Base-by-base conservation (phyloP, 2,329 filamentous ascomycete genomes). In the Cladosporium phlei region DNA sequence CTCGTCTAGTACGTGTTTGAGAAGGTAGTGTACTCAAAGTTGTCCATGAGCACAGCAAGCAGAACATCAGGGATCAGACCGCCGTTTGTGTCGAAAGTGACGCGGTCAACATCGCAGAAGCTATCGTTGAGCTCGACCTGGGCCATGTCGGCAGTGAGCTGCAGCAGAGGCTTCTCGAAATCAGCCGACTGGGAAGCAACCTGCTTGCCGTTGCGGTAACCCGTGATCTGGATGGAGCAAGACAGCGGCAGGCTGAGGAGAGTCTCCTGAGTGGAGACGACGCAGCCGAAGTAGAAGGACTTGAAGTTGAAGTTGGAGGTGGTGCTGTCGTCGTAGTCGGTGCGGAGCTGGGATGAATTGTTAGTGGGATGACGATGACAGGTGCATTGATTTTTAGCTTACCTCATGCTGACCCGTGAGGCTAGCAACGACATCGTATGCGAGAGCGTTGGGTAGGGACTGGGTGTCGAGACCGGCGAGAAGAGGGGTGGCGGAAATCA, bases 201-300 rank as follows among this genome's bases (percentile, higher is more conserved):
- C 21, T 42, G 28, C 37, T 37, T 28, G 32, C 38, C 38, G 22
- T 37, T 35, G 30, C 38, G 38, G 38, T 42, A 42, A 8, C 46
- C 46, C 4, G 28, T 48, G 12, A 40, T 14, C 7, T 22, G 14
- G 16, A 48, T 20, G 19, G 37, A 37, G 46, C 46, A 48, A 7
- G 29, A 32, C 4, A 48, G 37, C 5, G 46, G 46, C 9, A 40
- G 2, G 22, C 37, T 35, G 29, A 25, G n/a, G 2, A 43, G 24
- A 11, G 38, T 48, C 38, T 48, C 46, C 8, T 43, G 37, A 5
- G 38, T 42, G n/a, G 46, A 35, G 8, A 39, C 38, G 4, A 48
- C 46, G 25, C 46, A 48, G 21, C 46, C 46, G 19, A 48, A 48
- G 46, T 48, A 48, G 46, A 48, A 48, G 4, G 29, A 35, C 21